phyloP scores from a whole-genome alignment of 257 asterid genomes.

The Apocynum venetum region DNA sequence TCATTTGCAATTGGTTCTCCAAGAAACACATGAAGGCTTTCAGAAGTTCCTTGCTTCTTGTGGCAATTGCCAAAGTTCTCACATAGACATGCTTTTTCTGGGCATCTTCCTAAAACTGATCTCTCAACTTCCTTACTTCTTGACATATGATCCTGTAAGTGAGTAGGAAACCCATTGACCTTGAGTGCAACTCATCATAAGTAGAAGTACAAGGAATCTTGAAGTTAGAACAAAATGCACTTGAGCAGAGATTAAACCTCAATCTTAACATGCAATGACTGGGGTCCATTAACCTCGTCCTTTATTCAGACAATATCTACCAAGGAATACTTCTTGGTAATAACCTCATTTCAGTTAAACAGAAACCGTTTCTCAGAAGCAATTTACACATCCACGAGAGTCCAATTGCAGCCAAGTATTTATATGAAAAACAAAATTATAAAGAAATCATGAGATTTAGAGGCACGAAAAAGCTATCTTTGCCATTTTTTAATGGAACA shows the following conservation, averaged over 20 bases:
- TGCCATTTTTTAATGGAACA: too few relatives aligned
- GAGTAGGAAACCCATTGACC: neutral
- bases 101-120: conserved; percentile 21
- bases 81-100: conserved; percentile 15
- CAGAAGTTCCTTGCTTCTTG: conserved; percentile 19
- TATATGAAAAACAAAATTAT: too few relatives aligned
- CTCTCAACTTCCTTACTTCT: conserved; percentile 23
- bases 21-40: neutral
- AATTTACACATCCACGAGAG: neutral
- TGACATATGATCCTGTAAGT: conserved; percentile 24
- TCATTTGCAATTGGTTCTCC: conserved; percentile 23
- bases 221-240: neutral
- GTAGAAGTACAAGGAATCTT: neutral
- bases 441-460: neutral
- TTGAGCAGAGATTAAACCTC: neutral
- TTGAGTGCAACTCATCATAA: neutral
- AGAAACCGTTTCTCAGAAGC: neutral
- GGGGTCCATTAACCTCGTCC: neutral
- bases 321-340: neutral
- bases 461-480: neutral
- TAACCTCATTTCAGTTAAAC: neutral
- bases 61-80: conserved; percentile 12
- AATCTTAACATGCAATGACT: too few relatives aligned
- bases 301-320: neutral
- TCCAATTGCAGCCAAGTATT: neutral